These are phyloP conservation scores for Candida nonsorbophila DNA, from an alignment of 805 yeast species.

Conservation along the genomic window DNA sequence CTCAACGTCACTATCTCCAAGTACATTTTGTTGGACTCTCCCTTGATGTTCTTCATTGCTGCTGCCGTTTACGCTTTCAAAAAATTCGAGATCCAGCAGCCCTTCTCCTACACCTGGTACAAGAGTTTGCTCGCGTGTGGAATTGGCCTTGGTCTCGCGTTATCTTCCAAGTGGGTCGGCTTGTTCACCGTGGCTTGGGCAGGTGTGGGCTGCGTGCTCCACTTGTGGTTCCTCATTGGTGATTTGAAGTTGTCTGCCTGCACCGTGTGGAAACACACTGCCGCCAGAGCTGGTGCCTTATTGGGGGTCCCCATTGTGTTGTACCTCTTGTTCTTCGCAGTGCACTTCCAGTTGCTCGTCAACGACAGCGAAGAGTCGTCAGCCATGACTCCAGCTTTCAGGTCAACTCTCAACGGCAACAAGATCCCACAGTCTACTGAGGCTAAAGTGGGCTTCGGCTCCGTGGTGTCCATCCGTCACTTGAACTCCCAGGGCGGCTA, in stretches of 20 bases:
- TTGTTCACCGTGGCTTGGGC: constrained; percentile 76
- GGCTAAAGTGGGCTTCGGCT: constrained; percentile 71
- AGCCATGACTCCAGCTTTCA: constrained; percentile 68
- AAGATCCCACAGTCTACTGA: constrained; percentile 52
- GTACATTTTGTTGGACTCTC: constrained; percentile 71
- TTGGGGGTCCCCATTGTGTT: constrained; percentile 54
- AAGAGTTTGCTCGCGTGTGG: constrained; percentile 61
- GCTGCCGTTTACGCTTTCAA: constrained; percentile 61
- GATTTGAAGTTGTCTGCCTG: constrained; percentile 51
- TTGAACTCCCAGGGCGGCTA: constrained; percentile 72
- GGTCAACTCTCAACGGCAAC: constrained; percentile 57
- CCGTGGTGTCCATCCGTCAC: constrained; percentile 63
- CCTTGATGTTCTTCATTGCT: constrained; percentile 72
- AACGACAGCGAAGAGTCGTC: constrained; percentile 70
- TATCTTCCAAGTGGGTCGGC: constrained; percentile 82
- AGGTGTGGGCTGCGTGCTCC: constrained; percentile 55
- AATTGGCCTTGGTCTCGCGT: constrained; percentile 65
- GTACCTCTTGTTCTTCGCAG: constrained; percentile 53
- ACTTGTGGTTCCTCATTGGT: constrained; percentile 69
- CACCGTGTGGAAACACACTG: constrained; percentile 41
- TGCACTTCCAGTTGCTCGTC: constrained; percentile 55
- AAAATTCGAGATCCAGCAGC: constrained; percentile 58
- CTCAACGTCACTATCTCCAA: constrained; percentile 68
- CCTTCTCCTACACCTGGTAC: constrained; percentile 56
- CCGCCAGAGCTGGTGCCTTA: constrained; percentile 47